These are phyloP conservation scores for Neurospora sublineolata DNA, from an alignment of 495 filamentous ascomycete species.

Conservation along the genomic window DNA sequence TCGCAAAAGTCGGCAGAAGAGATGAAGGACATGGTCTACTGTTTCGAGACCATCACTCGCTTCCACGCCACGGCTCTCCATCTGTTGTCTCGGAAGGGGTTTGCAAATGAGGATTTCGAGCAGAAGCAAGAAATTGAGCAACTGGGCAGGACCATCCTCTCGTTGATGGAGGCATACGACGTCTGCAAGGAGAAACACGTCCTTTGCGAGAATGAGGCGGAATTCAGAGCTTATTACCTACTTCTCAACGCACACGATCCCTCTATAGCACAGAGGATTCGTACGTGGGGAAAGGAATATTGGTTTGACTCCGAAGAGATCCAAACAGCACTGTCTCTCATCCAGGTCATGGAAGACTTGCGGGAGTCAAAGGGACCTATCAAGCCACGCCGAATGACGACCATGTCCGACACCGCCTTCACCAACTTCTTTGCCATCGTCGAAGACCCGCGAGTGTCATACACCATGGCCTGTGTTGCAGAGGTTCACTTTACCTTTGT, in stretches of 20 bases:
- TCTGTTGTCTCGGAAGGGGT: conserved; percentile 56
- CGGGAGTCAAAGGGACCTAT: conserved; percentile 21
- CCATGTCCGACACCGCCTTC: conserved; percentile 50
- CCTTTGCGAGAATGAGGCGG: conserved; percentile 58
- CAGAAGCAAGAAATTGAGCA: conserved; percentile 89
- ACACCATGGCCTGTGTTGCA: conserved; percentile 87
- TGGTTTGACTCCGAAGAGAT: conserved; percentile 51
- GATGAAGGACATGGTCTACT: conserved; percentile 60
- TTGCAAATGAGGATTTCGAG: conserved; percentile 60
- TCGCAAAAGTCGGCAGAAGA: conserved; percentile 47
- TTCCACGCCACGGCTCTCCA: conserved; percentile 88
- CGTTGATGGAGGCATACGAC: conserved; percentile 81
- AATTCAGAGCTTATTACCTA: conserved; percentile 85
- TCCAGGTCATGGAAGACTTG: conserved; percentile 23
- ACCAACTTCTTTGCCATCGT: conserved; percentile 66
- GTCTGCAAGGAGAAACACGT: conserved; percentile 45
- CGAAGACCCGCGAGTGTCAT: conserved; percentile 58
- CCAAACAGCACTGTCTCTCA: conserved; percentile 31
- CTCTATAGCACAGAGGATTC: conserved; percentile 61
- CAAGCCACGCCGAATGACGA: conserved; percentile 29
- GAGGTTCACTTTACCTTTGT: conserved; percentile 81
- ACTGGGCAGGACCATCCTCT: conserved; percentile 74
- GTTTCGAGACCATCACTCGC: conserved; percentile 79
- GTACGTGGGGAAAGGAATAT: conserved; percentile 65
- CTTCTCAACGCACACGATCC: conserved; percentile 71